phyloP scores from a whole-genome alignment of 2,329 filamentous ascomycete species.

The Thelonectria rubi region DNA sequence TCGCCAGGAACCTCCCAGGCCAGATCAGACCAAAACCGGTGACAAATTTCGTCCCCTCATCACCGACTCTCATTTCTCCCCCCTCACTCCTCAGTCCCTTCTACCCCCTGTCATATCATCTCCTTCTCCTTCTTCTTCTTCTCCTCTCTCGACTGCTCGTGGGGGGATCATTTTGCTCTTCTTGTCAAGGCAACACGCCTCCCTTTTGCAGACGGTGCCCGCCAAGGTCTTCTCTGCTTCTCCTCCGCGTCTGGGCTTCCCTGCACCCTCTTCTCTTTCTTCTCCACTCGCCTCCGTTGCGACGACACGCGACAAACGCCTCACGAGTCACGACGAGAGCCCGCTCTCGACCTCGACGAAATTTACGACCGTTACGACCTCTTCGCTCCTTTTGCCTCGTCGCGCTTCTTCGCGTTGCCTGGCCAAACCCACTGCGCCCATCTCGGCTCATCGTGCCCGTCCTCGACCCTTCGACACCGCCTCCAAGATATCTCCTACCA shows the following conservation, averaged over 20 bases:
- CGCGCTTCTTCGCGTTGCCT: slow-evolving; percentile 6
- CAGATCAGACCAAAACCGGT: slow-evolving; percentile 10
- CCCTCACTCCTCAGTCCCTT: slow-evolving; percentile 1
- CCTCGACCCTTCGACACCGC: slow-evolving; percentile 19
- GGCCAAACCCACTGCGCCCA: slow-evolving; percentile 15
- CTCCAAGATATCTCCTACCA: slow-evolving; percentile 11
- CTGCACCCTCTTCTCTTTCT: slow-evolving; percentile 26
- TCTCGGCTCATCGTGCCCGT: slow-evolving; percentile 2
- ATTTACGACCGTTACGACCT: slow-evolving; percentile 43
- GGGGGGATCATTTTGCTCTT: slow-evolving; percentile 13
- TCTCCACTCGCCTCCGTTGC: slow-evolving; percentile 29
- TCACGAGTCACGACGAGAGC: slow-evolving; percentile 23
- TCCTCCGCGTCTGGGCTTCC: not conserved
- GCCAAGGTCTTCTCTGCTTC: not conserved
- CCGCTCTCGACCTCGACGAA: slow-evolving; percentile 41
- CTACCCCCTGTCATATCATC: not conserved
- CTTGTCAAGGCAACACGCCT: not conserved
- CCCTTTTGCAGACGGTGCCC: slow-evolving; percentile 5
- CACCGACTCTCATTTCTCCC: slow-evolving; percentile 12
- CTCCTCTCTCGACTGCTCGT: slow-evolving; percentile 23
- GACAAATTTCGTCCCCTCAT: slow-evolving; percentile 23
- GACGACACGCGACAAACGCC: slow-evolving; percentile 32
- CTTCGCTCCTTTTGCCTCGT: slow-evolving; percentile 24
- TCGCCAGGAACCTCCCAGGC: slow-evolving; percentile 23
- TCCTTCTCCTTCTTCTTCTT: slow-evolving; percentile 11